Evolutionary conservation across 2,329 filamentous ascomycete species (phyloP), one percentile per base, ranked within the genome.

Genomic region (Colletotrichum sansevieriae): DNA sequence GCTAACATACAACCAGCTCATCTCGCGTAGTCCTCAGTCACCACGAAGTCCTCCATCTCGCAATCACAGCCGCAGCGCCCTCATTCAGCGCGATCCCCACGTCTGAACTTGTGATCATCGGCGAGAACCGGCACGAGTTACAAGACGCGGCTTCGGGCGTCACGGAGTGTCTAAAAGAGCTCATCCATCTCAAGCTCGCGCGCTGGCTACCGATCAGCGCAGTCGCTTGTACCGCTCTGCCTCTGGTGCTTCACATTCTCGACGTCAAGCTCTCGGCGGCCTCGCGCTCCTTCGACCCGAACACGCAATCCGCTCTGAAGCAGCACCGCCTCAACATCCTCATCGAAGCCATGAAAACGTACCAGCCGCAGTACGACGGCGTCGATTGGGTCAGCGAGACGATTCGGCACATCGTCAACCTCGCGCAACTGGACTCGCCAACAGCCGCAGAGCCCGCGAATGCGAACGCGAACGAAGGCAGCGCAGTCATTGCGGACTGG

Each of bases 141-240:
- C 80, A 83, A 56, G 79, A 82, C 20, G 82, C 83, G 2, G 79
- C 83, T 9, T 78, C 77, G 4, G 80, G 82, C 0, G 78, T 84
- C 7, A 84, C 82, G 0, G 78, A 80, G 64, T 82, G 82, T 11
- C 77, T 86, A 47, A 83, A 84, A 46, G 81, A 84, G 62, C 79
- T 86, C 4, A 79, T 84, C 3, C 77, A 81, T 12, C 78, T 82
- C n/a, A 79, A 79, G 2, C 77, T 84, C 2, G 81, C 79, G 6
- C 79, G 83, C 7, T 84, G 79, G 76, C 74, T 85, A 0, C 84
- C 84, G 3, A 81, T 85, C 12, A 84, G 81, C 68, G 82, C 83
- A 2, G 76, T 79, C 25, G 75, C 77, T 3, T 79, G 77, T 67
- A 78, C 76, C 2, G 76, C 78, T 2, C 59, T 80, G 3, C 78